Percentiles rank a stretch among this genome's conserved stretches.
Conservation (phyloP, 2,329 filamentous ascomycete species). For the Fusarium sororula region DNA sequence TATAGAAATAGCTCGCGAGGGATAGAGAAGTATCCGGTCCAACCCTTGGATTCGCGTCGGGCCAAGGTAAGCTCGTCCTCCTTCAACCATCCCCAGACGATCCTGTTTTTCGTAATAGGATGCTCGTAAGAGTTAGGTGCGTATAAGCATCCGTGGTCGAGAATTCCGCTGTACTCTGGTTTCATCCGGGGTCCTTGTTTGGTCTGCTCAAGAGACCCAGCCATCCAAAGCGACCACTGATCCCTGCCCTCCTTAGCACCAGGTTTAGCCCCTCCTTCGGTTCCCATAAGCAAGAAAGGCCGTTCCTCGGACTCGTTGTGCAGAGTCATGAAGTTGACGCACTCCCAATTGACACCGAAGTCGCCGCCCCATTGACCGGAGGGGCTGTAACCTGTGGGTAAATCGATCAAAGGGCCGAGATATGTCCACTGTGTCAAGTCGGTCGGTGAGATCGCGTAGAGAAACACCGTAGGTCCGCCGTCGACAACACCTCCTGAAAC, state of each 20-base stretch:
- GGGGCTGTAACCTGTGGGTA: constrained; percentile 50
- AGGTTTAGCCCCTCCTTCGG: constrained; percentile 51
- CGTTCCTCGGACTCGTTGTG: constrained; percentile 41
- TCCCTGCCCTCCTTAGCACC: constrained; percentile 25
- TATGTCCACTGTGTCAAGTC: constrained; percentile 57
- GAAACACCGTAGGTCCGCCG: constrained; percentile 55
- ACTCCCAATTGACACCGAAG: constrained; percentile 62
- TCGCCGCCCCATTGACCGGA: constrained; percentile 58
- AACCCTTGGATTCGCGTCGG: constrained; percentile 55
- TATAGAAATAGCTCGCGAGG: constrained; percentile 55
- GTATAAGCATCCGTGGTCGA: constrained; percentile 60
- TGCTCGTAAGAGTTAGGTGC: constrained; percentile 60
- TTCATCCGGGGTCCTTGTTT: constrained; percentile 36
- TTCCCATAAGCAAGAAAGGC: constrained; percentile 56
- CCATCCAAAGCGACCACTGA: constrained; percentile 53
- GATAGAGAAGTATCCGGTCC: constrained; percentile 59
- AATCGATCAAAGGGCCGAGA: constrained; percentile 52
- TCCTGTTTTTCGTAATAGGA: constrained; percentile 49
- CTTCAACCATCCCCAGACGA: constrained; percentile 60
- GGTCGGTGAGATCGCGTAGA: constrained; percentile 53
- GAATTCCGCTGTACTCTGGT: constrained; percentile 53
- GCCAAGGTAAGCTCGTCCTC: constrained; percentile 59
- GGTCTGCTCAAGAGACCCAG: constrained; percentile 42
- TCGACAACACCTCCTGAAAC: constrained; percentile 57
- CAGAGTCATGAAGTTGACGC: constrained; percentile 57